phyloP scores from a whole-genome alignment of 345 rosid genomes.

The Eucalyptus microcorys region DNA sequence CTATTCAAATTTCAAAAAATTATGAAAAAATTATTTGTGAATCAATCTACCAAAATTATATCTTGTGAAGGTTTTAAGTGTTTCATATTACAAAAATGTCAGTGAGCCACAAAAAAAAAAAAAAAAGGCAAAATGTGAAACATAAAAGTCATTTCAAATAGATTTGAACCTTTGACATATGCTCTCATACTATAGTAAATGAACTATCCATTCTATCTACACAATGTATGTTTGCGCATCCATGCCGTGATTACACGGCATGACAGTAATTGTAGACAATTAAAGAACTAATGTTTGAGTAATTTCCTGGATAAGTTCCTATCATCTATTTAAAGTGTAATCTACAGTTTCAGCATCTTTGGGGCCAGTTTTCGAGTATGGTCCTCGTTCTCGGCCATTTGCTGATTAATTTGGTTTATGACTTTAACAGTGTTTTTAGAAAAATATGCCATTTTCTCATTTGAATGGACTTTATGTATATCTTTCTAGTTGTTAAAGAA shows the following conservation, averaged over 20 bases:
- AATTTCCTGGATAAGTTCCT: not conserved
- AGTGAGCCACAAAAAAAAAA: not conserved
- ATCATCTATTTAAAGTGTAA: not conserved
- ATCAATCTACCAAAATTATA: not conserved
- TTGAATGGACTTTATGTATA: not conserved
- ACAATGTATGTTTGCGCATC: too few relatives aligned
- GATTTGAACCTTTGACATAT: not conserved
- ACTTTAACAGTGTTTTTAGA: not conserved
- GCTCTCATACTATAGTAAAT: not conserved
- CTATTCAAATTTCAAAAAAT: accelerated
- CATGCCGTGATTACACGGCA: too few relatives aligned
- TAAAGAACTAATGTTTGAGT: too few relatives aligned
- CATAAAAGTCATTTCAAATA: not conserved
- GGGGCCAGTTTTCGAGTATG: not conserved
- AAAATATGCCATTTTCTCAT: not conserved
- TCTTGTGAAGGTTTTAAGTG: not conserved
- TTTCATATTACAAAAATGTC: not conserved
- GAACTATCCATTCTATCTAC: accelerated
- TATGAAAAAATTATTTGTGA: not conserved
- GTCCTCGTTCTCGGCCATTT: not conserved
- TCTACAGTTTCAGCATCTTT: not conserved
- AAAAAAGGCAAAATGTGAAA: not conserved
- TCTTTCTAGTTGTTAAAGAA: not conserved
- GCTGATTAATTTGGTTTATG: not conserved
- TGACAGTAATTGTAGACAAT: too few relatives aligned